Evolutionary conservation across 2,329 filamentous ascomycete genomes (phyloP).

Genomic region (Colletotrichum sp.): DNA sequence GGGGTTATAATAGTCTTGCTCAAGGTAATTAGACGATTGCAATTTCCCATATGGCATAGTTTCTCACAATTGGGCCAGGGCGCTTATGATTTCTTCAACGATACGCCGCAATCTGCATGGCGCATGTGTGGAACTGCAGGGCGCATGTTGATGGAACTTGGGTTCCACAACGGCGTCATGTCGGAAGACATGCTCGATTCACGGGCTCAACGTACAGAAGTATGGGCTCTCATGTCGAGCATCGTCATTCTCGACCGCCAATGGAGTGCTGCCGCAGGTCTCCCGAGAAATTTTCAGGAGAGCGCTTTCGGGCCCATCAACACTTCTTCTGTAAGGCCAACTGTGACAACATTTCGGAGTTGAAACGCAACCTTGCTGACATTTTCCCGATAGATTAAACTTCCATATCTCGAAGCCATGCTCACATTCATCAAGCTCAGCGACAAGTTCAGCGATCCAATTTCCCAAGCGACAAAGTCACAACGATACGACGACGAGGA

Average conservation of each 20-base stretch:
- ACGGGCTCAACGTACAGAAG: not conserved
- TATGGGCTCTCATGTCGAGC: constrained; percentile 9
- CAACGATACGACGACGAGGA: constrained; percentile 28
- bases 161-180: constrained; percentile 29
- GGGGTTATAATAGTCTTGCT: not conserved
- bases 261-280: constrained; percentile 21
- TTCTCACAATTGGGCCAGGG: not conserved
- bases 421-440: constrained; percentile 23
- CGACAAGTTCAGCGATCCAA: constrained; percentile 25
- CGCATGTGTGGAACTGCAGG: constrained; percentile 31
- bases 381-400: not conserved
- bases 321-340: not conserved
- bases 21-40: not conserved
- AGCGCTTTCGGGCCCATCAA: constrained; percentile 5
- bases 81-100: constrained; percentile 29
- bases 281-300: constrained; percentile 21
- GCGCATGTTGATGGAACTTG: constrained; percentile 30
- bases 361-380: not conserved
- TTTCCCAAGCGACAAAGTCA: constrained; percentile 10
- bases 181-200: constrained; percentile 20
- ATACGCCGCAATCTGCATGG: constrained; percentile 27
- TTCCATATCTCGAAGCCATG: constrained; percentile 25
- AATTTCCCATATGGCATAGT: not conserved
- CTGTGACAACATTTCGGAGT: fast-evolving
- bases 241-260: constrained; percentile 22